Base-by-base conservation (phyloP, 2,329 filamentous ascomycete species). In the Phaeosphaeria sp. region DNA sequence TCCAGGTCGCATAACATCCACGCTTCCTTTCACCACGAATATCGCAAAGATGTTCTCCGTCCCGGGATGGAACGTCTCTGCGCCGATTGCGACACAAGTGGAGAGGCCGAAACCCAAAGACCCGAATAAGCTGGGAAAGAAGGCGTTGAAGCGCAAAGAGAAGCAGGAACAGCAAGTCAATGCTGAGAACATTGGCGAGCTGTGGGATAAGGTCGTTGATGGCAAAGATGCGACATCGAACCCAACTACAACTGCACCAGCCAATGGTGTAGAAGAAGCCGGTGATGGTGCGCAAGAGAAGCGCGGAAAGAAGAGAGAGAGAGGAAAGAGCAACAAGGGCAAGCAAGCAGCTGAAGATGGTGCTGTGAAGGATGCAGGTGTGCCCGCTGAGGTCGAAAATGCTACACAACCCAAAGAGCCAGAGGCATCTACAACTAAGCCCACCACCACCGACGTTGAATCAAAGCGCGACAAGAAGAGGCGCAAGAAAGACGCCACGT, bases 61-160 rank as follows among this genome's bases (percentile, higher is more conserved):
- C 27, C 91, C 91, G 71, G 95, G 95, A 67, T 97, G 94, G 93
- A 92, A 92, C 40, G 84, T 97, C 36, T 87, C 91, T 55, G 85
- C 89, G 60, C 86, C 88, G 51, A 86, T 96, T 63, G 92, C 92
- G 78, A 79, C 87, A 27, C 92, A 97, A 78, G 84, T 81, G 18
- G 80, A 84, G 60, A 72, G 71, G 60, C 71, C 74, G 18, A 74
- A 73, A 49, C 60, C 68, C 1, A 69, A 68, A 56, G 68, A 72
- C 30, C 68, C 73, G 63, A 76, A 73, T 47, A 81, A 77, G 60
- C 69, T 79, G 57, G 73, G 79, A 65, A 86, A 83, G 68, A 81
- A 82, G 64, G 88, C 84, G 73, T 87, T 88, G 78, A 84, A 87
- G 61, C 68, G 69, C 66, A 74, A 77, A 55, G 57, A 71, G 50